Evolutionary conservation across 108 stramenopile species (phyloP).

Genomic region (Discostella stelligeroides): DNA sequence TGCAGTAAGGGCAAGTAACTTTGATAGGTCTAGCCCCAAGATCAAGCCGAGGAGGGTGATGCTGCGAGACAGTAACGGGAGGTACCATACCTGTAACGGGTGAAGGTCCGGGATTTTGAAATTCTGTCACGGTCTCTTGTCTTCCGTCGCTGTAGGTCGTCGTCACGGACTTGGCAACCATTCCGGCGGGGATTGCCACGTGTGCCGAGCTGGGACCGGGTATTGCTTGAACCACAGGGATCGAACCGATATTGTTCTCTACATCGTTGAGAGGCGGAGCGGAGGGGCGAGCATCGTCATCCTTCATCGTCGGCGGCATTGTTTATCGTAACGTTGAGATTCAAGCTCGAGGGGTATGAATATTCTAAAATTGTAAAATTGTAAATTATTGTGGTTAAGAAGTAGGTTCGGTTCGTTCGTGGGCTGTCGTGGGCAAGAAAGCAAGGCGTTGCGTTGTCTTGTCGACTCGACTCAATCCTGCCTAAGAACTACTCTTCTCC

Average conservation of each 20-base stretch:
- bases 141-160: slow-evolving; percentile 44
- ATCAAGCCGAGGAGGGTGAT: slow-evolving; percentile 30
- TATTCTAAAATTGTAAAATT: too few species aligned
- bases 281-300: slow-evolving; percentile 16
- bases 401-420: too few species aligned
- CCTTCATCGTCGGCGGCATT: not conserved
- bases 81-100: slow-evolving; percentile 7
- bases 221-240: slow-evolving; percentile 19
- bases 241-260: slow-evolving; percentile 1
- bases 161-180: slow-evolving; percentile 25
- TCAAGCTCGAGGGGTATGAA: too few species aligned
- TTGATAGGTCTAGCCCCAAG: slow-evolving; percentile 22
- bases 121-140: slow-evolving; percentile 48
- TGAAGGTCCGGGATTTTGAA: slow-evolving; percentile 5
- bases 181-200: slow-evolving; percentile 1
- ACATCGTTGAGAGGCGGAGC: slow-evolving; percentile 30
- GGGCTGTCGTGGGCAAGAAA: too few species aligned
- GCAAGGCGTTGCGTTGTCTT: too few species aligned
- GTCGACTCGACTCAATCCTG: too few species aligned
- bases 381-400: too few species aligned
- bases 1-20: slow-evolving; percentile 35
- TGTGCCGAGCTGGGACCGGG: not conserved
- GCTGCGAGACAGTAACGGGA: not conserved
- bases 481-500: too few species aligned
- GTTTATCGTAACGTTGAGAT: too few species aligned